Conservation (phyloP, 2,329 filamentous ascomycete species). For the Trichoderma citrinoviride region DNA sequence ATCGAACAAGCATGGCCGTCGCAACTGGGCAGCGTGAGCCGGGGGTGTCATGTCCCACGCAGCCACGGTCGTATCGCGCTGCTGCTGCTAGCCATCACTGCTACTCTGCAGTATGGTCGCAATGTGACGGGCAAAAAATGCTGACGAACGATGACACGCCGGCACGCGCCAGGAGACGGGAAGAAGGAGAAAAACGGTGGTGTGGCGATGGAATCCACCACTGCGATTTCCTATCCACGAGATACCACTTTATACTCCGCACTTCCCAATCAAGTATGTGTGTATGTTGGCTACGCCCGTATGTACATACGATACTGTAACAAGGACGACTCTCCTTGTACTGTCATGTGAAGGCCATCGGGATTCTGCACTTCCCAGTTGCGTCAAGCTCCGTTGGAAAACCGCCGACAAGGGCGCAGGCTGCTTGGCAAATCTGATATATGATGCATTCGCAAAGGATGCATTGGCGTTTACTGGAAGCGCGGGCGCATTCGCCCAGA, state of each 20-base stretch:
- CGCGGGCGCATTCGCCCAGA: too few relatives aligned
- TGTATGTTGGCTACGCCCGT: not conserved
- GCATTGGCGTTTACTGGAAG: too few relatives aligned
- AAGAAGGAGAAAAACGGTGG: not conserved
- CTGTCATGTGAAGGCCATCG: not conserved
- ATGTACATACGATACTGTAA: too few relatives aligned
- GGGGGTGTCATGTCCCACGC: not conserved
- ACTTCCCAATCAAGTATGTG: not conserved
- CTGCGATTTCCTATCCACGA: not conserved
- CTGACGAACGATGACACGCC: not conserved
- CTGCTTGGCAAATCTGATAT: too few relatives aligned
- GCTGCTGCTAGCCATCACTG: too few relatives aligned
- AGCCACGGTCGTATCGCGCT: too few relatives aligned
- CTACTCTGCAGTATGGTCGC: not conserved
- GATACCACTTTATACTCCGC: not conserved
- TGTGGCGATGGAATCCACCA: not conserved
- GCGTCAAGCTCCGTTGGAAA: too few relatives aligned
- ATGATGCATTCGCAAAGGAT: too few relatives aligned
- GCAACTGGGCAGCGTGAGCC: not conserved
- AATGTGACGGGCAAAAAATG: not conserved
- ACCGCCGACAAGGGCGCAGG: too few relatives aligned
- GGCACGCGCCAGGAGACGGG: not conserved
- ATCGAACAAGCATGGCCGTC: constrained; percentile 1
- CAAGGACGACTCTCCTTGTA: too few relatives aligned
- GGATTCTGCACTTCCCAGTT: too few relatives aligned